Evolutionary conservation across 805 yeast genomes (phyloP), one percentile per base, ranked within the genome.

Genomic region (Myxozyma melibiosi): DNA sequence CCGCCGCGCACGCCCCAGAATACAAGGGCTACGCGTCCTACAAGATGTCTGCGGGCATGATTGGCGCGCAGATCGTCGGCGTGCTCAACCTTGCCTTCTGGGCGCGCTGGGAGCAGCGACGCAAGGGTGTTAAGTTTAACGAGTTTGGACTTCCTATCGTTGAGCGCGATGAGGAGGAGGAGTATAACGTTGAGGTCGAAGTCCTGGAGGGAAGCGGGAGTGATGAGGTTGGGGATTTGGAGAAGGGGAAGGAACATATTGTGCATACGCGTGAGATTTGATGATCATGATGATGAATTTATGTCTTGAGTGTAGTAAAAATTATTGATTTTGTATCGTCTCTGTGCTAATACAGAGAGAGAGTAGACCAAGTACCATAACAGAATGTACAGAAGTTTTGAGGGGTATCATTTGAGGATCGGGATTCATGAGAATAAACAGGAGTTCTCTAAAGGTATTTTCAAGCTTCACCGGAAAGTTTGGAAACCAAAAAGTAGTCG

Each of bases 1-100:
- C 54, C 6, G 30, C 53, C 4, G 9, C 39, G 4, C 22, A 39
- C n/a, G 58, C 58, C 9, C 58, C 58, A 2, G 55, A 47, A 8
- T 53, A 53, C 45, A 24, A 41, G 18, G 33, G 31, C 20, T 38
- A 38, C 27, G 18, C 34, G 4, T 46, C 55, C 1, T 53, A 47
- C 38, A 39, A 49, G 11, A 25, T 28, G 13, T 49, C 46, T 2
- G 53, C 53, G 11, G 53, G 33, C 3, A 14, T 49, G 30, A 30
- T 22, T 16, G 43, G 44, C 13, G 27, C 34, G 7, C 46, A 43
- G 20, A 34, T 34, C 9, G 22, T 52, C 33, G 43, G 46, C 6
- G 33, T 39, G 4, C 20, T 52, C 20, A 24, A 22, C 5, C 37
- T 53, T 14, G 13, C 16, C 25, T 53, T 28, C 43, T 47, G 35